Percentiles rank a stretch among this genome's conserved stretches.
Conservation (phyloP, 2,329 filamentous ascomycete species). For the Thelonectria discophora region DNA sequence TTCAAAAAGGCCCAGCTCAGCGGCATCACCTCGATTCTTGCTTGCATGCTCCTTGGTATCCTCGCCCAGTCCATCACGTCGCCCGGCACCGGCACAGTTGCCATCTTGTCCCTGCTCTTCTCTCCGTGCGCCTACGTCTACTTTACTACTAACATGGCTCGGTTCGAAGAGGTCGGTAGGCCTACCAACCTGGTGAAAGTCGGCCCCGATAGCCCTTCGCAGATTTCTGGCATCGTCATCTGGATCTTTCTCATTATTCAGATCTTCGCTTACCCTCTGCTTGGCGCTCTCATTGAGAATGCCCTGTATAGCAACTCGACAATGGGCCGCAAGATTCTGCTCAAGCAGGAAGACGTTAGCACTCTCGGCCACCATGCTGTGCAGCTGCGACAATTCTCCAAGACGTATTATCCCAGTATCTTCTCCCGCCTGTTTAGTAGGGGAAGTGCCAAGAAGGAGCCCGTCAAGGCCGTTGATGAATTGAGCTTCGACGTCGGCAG, state of each 20-base stretch:
- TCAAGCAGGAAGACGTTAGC: constrained; percentile 41
- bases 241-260: constrained; percentile 83
- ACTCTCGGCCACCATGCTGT: constrained; percentile 63
- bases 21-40: constrained; percentile 80
- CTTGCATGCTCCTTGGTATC: constrained; percentile 79
- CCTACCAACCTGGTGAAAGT: constrained; percentile 68
- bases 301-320: constrained; percentile 78
- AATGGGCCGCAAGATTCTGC: constrained; percentile 63
- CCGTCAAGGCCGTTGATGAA: constrained; percentile 80
- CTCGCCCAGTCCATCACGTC: constrained; percentile 78
- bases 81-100: constrained; percentile 70
- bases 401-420: constrained; percentile 76
- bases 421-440: constrained; percentile 63
- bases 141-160: constrained; percentile 78
- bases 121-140: constrained; percentile 89
- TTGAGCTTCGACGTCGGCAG: constrained; percentile 75
- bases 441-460: constrained; percentile 56
- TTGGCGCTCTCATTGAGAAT: constrained; percentile 79
- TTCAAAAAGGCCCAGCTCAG: constrained; percentile 90
- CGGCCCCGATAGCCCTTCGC: constrained; percentile 73
- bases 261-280: constrained; percentile 77
- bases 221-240: constrained; percentile 76
- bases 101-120: constrained; percentile 79
- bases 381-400: constrained; percentile 76
- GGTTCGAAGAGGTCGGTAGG: constrained; percentile 72